Conservation (phyloP, 306 rosid species). For the Adenanthera pavonina region DNA sequence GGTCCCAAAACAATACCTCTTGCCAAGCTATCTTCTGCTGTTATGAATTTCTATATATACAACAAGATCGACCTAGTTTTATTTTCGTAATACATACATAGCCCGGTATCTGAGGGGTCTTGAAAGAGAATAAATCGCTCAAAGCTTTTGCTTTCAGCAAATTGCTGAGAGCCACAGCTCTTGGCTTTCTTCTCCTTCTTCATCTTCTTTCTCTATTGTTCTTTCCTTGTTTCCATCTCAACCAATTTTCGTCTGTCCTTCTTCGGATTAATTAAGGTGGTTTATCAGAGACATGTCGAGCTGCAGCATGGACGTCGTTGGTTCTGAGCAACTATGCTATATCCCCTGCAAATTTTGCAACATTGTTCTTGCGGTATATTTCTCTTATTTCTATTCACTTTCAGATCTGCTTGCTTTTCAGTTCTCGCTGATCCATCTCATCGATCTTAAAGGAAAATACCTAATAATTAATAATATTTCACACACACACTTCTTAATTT, state of each 20-base stretch:
- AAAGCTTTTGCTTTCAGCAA: slow-evolving; percentile 20
- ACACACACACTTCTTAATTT: neutral
- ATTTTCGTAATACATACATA: neutral
- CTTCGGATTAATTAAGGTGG: neutral
- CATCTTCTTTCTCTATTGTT: neutral
- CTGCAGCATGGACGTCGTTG: slow-evolving; percentile 77
- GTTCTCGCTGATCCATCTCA: neutral
- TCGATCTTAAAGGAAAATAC: neutral
- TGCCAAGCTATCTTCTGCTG: neutral
- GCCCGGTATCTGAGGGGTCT: neutral
- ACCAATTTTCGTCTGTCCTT: neutral
- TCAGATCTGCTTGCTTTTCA: slow-evolving; percentile 43
- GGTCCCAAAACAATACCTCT: neutral
- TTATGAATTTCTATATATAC: neutral
- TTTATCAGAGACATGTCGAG: slow-evolving; percentile 64
- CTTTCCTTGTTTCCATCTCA: neutral
- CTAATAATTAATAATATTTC: neutral
- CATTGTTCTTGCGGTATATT: slow-evolving; percentile 90
- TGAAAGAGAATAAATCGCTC: slow-evolving; percentile 41
- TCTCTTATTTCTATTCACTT: neutral
- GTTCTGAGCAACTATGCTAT: slow-evolving; percentile 93
- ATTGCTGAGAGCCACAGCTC: neutral
- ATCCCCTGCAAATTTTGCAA: slow-evolving; percentile 99
- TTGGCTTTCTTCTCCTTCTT: neutral
- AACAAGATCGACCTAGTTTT: neutral